Evolutionary conservation across 2,329 filamentous ascomycete genomes (phyloP), one percentile per base, ranked within the genome.

Genomic region (Penicillium concentricum): DNA sequence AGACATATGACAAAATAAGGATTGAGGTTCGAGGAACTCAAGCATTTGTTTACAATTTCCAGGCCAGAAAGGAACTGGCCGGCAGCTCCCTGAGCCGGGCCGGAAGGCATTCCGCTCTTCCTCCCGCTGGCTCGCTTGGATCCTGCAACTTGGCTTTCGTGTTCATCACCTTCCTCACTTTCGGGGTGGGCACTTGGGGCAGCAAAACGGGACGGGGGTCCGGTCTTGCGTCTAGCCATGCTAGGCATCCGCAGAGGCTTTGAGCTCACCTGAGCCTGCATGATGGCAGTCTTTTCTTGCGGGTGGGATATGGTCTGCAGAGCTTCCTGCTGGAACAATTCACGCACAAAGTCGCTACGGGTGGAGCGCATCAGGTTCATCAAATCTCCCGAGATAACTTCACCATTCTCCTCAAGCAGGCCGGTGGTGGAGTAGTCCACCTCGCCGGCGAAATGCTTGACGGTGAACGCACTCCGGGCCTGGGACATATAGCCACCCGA

Each of bases 1-100:
- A 99, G 78, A 69, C 94, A 99, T 76, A 99, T 97, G 43, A 99
- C 85, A 67, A 97, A 97, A 76, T 99, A 99, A 0, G 89, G 85
- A 69, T 99, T 99, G 12, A 92, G 90, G 69, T 92, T 90, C 4
- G 88, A 84, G 2, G 90, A 86, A 2, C 86, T 89, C 43, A 99
- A 80, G 2, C 91, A 92, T 67, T 93, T 92, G 57, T 88, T 95
- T 56, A 99, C 90, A 58, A 94, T 95, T 63, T 96, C 91, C 26
- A 99, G 80, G 0, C 92, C 90, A 1, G 90, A 86, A 22, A 99
- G 79, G 76, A 96, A 99, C 72, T 99, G 94, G 2, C 90, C 92
- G 0, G 94, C 91, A 16, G 93, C 93, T 46, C 94, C 93, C 72
- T 96, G 91, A 50, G 92, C 71, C 16, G 74, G 66, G 5, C 71